Evolutionary conservation across 768 basidiomycete species (phyloP), one percentile per base, ranked within the genome.

Genomic region (Pulveroboletus frians): DNA sequence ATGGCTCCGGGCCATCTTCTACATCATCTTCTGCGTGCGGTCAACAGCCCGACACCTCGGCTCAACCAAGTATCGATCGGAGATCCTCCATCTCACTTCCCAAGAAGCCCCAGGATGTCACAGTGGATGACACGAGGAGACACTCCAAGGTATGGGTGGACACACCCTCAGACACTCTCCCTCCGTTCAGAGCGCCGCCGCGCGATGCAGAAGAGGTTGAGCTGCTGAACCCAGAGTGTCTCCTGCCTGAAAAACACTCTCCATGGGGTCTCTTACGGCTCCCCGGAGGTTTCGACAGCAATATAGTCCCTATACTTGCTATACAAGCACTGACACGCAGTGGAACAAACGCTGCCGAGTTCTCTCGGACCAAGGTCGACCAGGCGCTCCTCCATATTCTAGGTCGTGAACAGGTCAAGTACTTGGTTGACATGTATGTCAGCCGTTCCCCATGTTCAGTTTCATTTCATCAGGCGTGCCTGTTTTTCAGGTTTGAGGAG

Each of bases 251-350:
- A 41, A 63, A 60, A 49, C 55, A 60, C 23, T 60, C 60, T 9
- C 69, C 73, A 21, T 70, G 75, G 76, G 68, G 70, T 26, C 59
- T 75, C 46, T 58, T 71, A 49, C 64, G 65, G 23, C 56, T 65
- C 18, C 62, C 70, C n/a, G 70, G 67, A 4, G 66, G 70, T 5
- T 64, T 71, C 18, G 73, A 76, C 41, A 74, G 76, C 66, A 73
- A 61, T 1, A 71, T 69, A 43, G 69, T 73, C 4, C 76, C 76
- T 13, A 73, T 78, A 60, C 61, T 75, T 18, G 74, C 75, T 9
- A 68, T 77, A 57, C 73, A 72, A 52, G 72, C 70, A 29, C 60
- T 76, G 30, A 68, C 68, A 8, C 66, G 65, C 36, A 51, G 43
- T 48, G 67, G 59, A 23, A 47, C 57, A n/a, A 58, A 47, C 34